These are phyloP conservation scores for Cordyceps javanica DNA, from an alignment of 2,329 filamentous ascomycete species.

Conservation along the genomic window DNA sequence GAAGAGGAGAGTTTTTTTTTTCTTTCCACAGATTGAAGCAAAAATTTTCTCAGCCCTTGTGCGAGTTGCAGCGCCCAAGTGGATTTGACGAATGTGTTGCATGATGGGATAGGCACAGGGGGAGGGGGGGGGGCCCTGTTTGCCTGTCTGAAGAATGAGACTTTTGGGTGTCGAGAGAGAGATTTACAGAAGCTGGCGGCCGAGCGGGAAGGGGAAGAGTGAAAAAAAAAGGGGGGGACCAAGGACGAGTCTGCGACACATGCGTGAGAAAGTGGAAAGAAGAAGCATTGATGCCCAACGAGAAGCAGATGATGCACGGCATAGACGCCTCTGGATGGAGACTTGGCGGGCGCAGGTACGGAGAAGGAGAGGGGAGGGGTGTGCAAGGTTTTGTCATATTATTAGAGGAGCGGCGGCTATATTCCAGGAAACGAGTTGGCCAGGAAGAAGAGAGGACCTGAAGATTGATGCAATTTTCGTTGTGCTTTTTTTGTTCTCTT, in stretches of 20 bases:
- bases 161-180: neutral
- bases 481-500: neutral
- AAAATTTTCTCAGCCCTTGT: constrained; percentile 10
- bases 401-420: neutral
- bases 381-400: neutral
- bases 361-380: too few relatives aligned
- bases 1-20: neutral
- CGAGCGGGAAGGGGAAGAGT: neutral
- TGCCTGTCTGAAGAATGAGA: constrained; percentile 2
- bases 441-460: neutral
- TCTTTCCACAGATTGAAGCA: neutral
- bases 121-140: too few relatives aligned
- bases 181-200: too few relatives aligned
- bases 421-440: neutral
- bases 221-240: constrained; percentile 1
- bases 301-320: constrained; percentile 9
- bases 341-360: constrained; percentile 9
- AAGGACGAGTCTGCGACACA: neutral
- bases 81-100: neutral
- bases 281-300: constrained; percentile 13
- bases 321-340: neutral
- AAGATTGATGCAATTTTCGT: neutral
- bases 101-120: too few relatives aligned
- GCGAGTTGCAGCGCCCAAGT: constrained; percentile 6
- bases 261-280: too few relatives aligned